Base-by-base conservation (phyloP, 1,284 basidiomycete genomes). In the Porodaedalea pini region DNA sequence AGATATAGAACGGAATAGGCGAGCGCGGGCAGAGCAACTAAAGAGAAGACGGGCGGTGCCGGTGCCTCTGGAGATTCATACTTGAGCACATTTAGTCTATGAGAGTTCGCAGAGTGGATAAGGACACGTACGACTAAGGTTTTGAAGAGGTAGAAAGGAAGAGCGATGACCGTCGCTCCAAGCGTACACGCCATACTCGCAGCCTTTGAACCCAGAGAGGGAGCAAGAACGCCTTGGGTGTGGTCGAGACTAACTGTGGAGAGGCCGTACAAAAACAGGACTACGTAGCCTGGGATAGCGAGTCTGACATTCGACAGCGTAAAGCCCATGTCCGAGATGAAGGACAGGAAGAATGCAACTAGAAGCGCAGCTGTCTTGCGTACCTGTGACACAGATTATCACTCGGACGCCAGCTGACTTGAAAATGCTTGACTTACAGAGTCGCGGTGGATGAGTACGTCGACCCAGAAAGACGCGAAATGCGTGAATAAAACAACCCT, bases 401-500 rank as follows among this genome's bases (percentile, higher is more conserved):
- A 15, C 7, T 54, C 11, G 23, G 19, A 3, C 19, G 2, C 21
- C 8, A 29, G 25, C 19, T n/a, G 17, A 27, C 23, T 56, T 19
- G 32, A 36, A 27, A 34, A 55, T 51, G 21, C 10, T 2, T 6
- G 15, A 69, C 77, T 65, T 66, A 83, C 82, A 52, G 76, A 78
- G 47, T 75, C 67, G 39, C 76, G 71, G 40, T 68, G 75, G 41
- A 81, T 64, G 54, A 86, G 66, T 4, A 80, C 73, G 54, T 78
- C 75, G 51, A 84, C 70, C 83, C 85, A 88, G 41, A 83, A 72
- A 17, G 79, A 72, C 4, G 86, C 82, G 67, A 87, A 86, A 64
- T 87, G 82, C 21, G 80, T 72, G 64, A 90, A 83, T 34, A 89
- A 63, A 45, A 87, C 73, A 32, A 86, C 83, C 54, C 88, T 90